Evolutionary conservation across 306 rosid genomes (phyloP).

Genomic region (Crataegus laevigata): DNA sequence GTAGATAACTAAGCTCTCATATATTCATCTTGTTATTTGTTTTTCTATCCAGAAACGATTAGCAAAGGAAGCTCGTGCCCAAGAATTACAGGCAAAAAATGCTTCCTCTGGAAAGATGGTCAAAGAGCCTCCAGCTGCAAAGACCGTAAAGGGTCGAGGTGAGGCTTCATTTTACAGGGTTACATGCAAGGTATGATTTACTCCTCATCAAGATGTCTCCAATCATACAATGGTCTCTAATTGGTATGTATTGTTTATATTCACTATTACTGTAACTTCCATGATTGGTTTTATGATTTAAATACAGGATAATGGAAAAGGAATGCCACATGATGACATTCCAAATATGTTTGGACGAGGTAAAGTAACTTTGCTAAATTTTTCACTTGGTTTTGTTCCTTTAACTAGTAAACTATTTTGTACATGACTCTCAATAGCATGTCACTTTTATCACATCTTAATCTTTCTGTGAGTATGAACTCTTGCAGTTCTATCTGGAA

Average conservation of each 20-base stretch:
- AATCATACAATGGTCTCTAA: background rate
- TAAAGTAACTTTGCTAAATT: conserved; percentile 27
- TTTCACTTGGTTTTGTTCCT: background rate
- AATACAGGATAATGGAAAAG: conserved; percentile 87
- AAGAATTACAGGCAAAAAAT: conserved; percentile 77
- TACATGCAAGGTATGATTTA: conserved; percentile 66
- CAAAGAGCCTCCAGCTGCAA: conserved; percentile 55
- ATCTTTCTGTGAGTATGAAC: conserved; percentile 19
- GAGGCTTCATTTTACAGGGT: conserved; percentile 95
- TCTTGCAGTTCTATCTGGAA: conserved; percentile 83
- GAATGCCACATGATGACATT: conserved; percentile 97
- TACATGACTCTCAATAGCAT: background rate
- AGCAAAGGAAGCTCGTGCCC: conserved; percentile 81
- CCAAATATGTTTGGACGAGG: conserved; percentile 99
- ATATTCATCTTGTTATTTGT: conserved; percentile 3
- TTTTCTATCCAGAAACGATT: conserved; percentile 55
- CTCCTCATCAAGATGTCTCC: conserved; percentile 14
- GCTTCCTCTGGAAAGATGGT: conserved; percentile 72
- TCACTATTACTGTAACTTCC: background rate
- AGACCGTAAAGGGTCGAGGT: conserved; percentile 71
- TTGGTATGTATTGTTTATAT: background rate
- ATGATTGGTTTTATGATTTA: conserved; percentile 8
- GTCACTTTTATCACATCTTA: background rate
- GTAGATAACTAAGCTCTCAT: background rate
- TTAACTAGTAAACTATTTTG: background rate